phyloP scores from a whole-genome alignment of 352 stramenopile species.

The Pythium volutum region DNA sequence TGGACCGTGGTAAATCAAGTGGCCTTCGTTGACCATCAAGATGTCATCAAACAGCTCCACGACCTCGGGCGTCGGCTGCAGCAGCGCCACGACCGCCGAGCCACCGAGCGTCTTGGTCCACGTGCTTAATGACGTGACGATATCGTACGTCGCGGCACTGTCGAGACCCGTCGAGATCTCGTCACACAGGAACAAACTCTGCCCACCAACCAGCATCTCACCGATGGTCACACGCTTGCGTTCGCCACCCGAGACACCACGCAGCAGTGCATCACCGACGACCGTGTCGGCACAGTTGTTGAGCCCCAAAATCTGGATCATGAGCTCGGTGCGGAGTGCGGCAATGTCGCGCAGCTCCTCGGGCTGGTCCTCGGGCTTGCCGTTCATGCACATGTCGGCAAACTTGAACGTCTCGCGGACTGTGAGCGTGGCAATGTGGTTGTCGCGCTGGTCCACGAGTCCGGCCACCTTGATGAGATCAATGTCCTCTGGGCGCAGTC shows the following conservation, averaged over 20 bases:
- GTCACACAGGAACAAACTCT: conserved; percentile 84
- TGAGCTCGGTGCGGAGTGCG: conserved; percentile 65
- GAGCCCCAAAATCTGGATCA: conserved; percentile 83
- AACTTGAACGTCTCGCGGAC: conserved; percentile 95
- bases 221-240: conserved; percentile 86
- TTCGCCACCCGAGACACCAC: conserved; percentile 89
- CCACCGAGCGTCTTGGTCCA: conserved; percentile 33
- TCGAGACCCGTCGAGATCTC: conserved; percentile 94
- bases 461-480: conserved; percentile 64
- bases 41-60: conserved; percentile 95
- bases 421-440: conserved; percentile 90
- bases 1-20: conserved; percentile 92
- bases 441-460: conserved; percentile 72
- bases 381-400: conserved; percentile 90
- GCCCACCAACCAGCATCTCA: conserved; percentile 85
- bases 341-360: conserved; percentile 74
- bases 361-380: conserved; percentile 45
- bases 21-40: conserved; percentile 91
- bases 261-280: conserved; percentile 84
- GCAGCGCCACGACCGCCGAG: conserved; percentile 38
- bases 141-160: conserved; percentile 89
- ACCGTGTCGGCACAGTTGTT: conserved; percentile 89
- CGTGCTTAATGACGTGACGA: conserved; percentile 64
- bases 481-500: conserved; percentile 47
- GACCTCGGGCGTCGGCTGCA: conserved; percentile 87